Evolutionary conservation across 352 stramenopile genomes (phyloP).

Genomic region (Globisporangium radiosum): DNA sequence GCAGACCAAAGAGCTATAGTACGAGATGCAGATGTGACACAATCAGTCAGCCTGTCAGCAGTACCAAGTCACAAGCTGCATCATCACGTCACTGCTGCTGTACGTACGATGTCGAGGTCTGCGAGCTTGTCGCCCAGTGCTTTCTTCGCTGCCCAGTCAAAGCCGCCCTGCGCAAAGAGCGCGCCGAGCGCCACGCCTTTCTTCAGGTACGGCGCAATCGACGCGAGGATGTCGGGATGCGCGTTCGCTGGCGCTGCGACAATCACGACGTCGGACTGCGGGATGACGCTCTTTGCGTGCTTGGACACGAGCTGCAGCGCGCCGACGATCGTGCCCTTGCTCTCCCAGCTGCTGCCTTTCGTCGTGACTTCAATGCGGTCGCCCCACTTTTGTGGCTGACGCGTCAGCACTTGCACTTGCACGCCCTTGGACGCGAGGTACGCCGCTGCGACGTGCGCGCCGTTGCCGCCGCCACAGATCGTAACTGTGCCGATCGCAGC

Average conservation of each 20-base stretch:
- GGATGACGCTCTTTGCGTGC: conserved; percentile 78
- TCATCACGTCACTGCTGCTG: no score
- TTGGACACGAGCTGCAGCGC: conserved; percentile 71
- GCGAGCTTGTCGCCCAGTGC: conserved; percentile 63
- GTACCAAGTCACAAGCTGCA: no score
- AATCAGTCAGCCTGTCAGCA: conserved; percentile 1
- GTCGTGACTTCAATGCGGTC: conserved; percentile 77
- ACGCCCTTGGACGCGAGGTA: conserved; percentile 87
- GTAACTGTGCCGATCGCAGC: conserved; percentile 62
- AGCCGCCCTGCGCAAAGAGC: conserved; percentile 89
- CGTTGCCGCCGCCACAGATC: conserved; percentile 90
- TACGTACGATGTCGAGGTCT: conserved; percentile 49
- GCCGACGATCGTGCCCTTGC: conserved; percentile 66
- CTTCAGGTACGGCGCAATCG: conserved; percentile 82
- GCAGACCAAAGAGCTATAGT: conserved; percentile 82
- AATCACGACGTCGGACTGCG: conserved; percentile 85
- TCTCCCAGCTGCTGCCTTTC: conserved; percentile 81
- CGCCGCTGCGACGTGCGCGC: conserved; percentile 83
- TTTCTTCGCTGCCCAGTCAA: conserved; percentile 90
- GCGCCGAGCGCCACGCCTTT: conserved; percentile 78
- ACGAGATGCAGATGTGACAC: neutral
- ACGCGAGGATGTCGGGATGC: conserved; percentile 74
- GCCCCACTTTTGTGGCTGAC: conserved; percentile 76
- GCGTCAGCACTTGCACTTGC: conserved; percentile 73
- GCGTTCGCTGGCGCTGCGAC: conserved; percentile 87